A percentile compares a stretch with the other conserved stretches of the same genome.
These are phyloP conservation scores for Candida ovalis DNA, from an alignment of 805 yeast genomes.

Conservation along the genomic window DNA sequence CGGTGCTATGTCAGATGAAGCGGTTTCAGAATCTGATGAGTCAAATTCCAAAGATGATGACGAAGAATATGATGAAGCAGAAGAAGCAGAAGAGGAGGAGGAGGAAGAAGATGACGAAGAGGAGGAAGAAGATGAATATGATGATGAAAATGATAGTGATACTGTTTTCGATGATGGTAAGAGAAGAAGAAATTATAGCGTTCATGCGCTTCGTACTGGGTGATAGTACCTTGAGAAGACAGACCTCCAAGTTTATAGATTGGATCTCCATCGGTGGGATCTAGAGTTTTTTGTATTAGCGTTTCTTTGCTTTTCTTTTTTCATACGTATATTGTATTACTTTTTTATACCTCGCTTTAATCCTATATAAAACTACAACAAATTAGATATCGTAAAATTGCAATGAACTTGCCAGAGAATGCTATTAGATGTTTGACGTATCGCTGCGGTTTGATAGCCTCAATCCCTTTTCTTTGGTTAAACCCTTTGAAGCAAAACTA, in stretches of 20 bases:
- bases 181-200: slow-evolving; percentile 1
- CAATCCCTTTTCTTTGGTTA: slow-evolving; percentile 13
- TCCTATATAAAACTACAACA: not conserved
- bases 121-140: slow-evolving; percentile 7
- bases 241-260: not conserved
- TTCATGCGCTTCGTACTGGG: not conserved
- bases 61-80: not conserved
- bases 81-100: not conserved
- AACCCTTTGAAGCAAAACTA: slow-evolving; percentile 6
- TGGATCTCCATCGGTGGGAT: not conserved
- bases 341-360: not conserved
- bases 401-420: not conserved
- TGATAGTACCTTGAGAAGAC: not conserved
- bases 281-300: too few species aligned
- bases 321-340: too few species aligned
- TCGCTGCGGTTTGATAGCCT: slow-evolving; percentile 18
- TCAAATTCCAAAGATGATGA: not conserved
- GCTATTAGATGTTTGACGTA: slow-evolving; percentile 8
- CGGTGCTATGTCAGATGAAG: not conserved
- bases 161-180: slow-evolving; percentile 13
- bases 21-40: not conserved
- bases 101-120: slow-evolving; percentile 3
- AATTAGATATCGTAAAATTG: not conserved
- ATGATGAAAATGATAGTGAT: slow-evolving; percentile 14
- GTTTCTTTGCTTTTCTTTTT: too few species aligned